These are phyloP conservation scores for Scheffersomyces illinoinensis DNA, from an alignment of 1,139 yeast species.

Conservation along the genomic window DNA sequence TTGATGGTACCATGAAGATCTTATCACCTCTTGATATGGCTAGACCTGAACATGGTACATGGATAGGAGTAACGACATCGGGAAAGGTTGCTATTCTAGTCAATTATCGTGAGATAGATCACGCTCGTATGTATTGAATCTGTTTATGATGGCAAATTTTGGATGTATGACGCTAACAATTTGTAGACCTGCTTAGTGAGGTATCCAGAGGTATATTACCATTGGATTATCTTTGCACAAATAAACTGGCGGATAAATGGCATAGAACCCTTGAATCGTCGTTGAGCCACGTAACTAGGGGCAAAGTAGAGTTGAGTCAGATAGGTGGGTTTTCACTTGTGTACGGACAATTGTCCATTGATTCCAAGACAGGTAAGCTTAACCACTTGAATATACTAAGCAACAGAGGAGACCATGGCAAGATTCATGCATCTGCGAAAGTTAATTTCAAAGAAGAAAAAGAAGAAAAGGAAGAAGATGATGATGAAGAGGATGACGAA, in stretches of 20 bases:
- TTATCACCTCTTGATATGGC: slow-evolving; percentile 79
- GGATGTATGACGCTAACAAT: slow-evolving; percentile 4
- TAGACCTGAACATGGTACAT: slow-evolving; percentile 78
- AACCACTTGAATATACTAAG: slow-evolving; percentile 50
- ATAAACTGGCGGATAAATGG: slow-evolving; percentile 49
- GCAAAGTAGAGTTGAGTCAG: slow-evolving; percentile 33
- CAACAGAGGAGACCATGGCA: slow-evolving; percentile 48
- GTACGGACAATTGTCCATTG: slow-evolving; percentile 56
- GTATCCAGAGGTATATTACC: slow-evolving; percentile 79
- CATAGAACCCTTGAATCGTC: slow-evolving; percentile 28
- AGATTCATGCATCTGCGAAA: slow-evolving; percentile 22
- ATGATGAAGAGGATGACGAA: slow-evolving; percentile 4
- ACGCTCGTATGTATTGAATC: slow-evolving; percentile 18
- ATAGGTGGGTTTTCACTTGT: slow-evolving; percentile 87
- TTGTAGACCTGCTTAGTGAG: slow-evolving; percentile 30
- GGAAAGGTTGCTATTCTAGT: slow-evolving; percentile 76
- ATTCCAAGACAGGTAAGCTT: slow-evolving; percentile 22
- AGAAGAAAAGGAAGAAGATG: neutral
- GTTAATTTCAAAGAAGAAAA: neutral
- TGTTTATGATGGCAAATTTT: slow-evolving; percentile 9
- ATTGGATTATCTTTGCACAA: slow-evolving; percentile 49
- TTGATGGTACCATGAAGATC: slow-evolving; percentile 35
- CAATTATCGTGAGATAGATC: slow-evolving; percentile 57
- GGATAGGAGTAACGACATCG: slow-evolving; percentile 73
- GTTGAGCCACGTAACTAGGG: slow-evolving; percentile 1